A percentile compares a stretch with the other conserved stretches of the same genome.
These are phyloP conservation scores for Calocybe indica DNA, from an alignment of 768 basidiomycete genomes.

Conservation along the genomic window DNA sequence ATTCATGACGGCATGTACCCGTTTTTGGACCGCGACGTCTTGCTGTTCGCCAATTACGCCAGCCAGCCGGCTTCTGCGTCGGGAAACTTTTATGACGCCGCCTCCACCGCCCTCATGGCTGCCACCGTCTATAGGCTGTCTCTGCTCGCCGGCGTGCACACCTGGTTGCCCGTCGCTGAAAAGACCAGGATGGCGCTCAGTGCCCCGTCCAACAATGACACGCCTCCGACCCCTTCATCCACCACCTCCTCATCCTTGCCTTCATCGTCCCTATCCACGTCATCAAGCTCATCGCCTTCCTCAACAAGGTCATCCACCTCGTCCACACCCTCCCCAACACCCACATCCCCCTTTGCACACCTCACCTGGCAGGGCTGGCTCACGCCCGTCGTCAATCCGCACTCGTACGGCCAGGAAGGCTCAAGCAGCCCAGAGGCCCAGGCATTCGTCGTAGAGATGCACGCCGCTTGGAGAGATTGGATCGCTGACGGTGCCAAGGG, in stretches of 20 bases:
- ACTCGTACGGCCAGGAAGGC: constrained; percentile 42
- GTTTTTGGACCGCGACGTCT: constrained; percentile 31
- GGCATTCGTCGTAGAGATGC: constrained; percentile 72
- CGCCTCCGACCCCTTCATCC: background rate
- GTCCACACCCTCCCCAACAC: no score
- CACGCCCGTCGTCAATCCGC: constrained; percentile 70
- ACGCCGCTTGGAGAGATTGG: constrained; percentile 78
- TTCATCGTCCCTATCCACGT: no score
- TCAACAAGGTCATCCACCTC: no score
- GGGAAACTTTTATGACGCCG: constrained; percentile 62
- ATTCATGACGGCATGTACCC: constrained; percentile 70
- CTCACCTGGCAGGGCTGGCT: constrained; percentile 62
- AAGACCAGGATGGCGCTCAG: constrained; percentile 36
- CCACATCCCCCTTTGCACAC: constrained; percentile 26
- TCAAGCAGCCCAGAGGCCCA: constrained; percentile 65
- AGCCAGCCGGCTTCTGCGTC: constrained; percentile 32
- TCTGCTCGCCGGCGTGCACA: constrained; percentile 41
- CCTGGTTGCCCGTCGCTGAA: constrained; percentile 54
- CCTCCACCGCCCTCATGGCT: constrained; percentile 72
- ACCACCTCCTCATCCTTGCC: no score
- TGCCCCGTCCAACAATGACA: constrained; percentile 8
- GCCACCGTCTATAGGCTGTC: constrained; percentile 72
- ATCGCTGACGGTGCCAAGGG: constrained; percentile 47
- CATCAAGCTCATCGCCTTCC: no score
- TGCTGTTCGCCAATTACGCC: constrained; percentile 70